Base-by-base conservation (phyloP, 2,329 filamentous ascomycete species). In the Pseudogymnoascus sp. region DNA sequence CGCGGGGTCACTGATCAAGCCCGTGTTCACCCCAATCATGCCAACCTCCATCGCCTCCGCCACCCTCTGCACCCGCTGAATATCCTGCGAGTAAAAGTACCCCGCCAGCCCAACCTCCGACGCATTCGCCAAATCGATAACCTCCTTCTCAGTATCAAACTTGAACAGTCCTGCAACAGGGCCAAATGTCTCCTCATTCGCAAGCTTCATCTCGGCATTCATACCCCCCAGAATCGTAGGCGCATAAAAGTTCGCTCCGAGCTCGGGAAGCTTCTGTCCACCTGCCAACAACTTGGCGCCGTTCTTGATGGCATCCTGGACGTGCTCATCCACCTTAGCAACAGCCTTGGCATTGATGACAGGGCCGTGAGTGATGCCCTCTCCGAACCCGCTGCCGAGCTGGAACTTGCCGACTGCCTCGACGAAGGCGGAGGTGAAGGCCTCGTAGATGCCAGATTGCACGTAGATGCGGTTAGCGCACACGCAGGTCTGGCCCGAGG, bases 401-500 rank as follows among this genome's bases (percentile, higher is more conserved):
- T 84, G 87, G 78, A 95, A 92, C 14, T 73, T 76, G 69, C 83
- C 82, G 59, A 93, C 89, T 71, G 89, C 88, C 64, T 84, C 86
- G 28, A 86, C 83, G 65, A 94, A 85, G 58, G 82, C 85, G 50
- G 78, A 68, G 4, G 84, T 82, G 67, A 95, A 95, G 37, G 81
- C 77, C 68, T 93, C 88, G 75, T 94, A 91, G 72, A 95, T 83
- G 62, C 84, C 87, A 35, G 80, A 78, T 73, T 95, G 90, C 7
- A 95, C 82, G 73, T 89, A 93, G 65, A 95, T 83, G 30, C 90
- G 81, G 77, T 95, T 95, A 25, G 89, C 89, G 70, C 89, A 92
- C 20, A 97, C 92, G 74, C 94, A 99, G 0, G 94, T 97, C 79
- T 99, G 94, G 35, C 94, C 94, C 0, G 90, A 95, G 37, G 88